phyloP scores from a whole-genome alignment of 805 yeast species.

The Saccharomycopsis fodiens region DNA sequence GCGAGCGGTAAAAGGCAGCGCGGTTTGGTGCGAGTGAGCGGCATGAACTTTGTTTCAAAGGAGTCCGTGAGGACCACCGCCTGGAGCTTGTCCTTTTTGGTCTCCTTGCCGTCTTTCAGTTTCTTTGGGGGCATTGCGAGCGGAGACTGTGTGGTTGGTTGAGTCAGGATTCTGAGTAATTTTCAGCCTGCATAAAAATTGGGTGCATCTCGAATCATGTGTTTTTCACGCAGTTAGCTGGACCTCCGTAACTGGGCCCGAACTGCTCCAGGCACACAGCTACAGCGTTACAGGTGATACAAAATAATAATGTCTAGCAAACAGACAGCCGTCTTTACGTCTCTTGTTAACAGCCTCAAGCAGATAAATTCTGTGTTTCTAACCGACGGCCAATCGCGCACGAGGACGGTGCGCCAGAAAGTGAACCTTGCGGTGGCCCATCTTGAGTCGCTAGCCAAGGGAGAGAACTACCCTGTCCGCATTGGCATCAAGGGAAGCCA shows the following conservation, averaged over 20 bases:
- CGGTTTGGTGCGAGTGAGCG: conserved; percentile 77
- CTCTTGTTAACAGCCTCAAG: neutral
- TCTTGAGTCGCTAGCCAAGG: neutral
- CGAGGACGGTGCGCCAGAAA: conserved; percentile 5
- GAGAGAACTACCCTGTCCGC: conserved; percentile 10
- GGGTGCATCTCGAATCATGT: too few relatives aligned
- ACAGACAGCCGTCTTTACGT: neutral
- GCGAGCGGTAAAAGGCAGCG: conserved; percentile 90
- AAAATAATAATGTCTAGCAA: too few relatives aligned
- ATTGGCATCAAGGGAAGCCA: conserved; percentile 12
- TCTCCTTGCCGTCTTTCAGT: conserved; percentile 35
- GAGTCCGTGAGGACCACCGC: conserved; percentile 95
- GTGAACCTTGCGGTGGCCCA: conserved; percentile 10
- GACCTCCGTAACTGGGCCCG: too few relatives aligned
- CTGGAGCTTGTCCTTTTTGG: conserved; percentile 71
- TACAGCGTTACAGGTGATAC: too few relatives aligned
- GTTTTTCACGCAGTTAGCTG: too few relatives aligned
- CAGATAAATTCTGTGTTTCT: neutral
- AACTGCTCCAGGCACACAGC: too few relatives aligned
- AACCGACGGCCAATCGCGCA: neutral
- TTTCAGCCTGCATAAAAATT: too few relatives aligned
- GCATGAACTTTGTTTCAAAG: conserved; percentile 87
- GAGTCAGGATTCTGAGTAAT: too few relatives aligned
- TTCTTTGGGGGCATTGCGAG: neutral
- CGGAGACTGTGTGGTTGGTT: too few relatives aligned